Evolutionary conservation across 1,284 basidiomycete genomes (phyloP).

Genomic region (Nidula niveotomentosa): DNA sequence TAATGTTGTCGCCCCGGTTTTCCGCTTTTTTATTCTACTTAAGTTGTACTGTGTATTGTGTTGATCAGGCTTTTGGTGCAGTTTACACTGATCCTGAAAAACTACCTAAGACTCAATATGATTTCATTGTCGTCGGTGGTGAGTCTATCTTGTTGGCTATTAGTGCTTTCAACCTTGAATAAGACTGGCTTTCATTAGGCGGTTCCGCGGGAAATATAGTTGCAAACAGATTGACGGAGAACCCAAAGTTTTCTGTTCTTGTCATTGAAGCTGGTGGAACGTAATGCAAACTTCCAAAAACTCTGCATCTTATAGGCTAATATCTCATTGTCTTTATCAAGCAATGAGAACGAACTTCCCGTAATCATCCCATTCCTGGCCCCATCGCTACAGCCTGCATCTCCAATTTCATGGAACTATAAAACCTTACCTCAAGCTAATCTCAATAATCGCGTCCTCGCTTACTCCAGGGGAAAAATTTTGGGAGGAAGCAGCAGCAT

Average conservation of each 20-base stretch:
- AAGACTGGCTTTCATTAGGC: not conserved
- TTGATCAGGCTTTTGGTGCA: not conserved
- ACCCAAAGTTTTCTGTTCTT: constrained; percentile 1
- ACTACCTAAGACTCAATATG: not conserved
- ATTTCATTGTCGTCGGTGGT: constrained; percentile 1
- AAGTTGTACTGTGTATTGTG: too few relatives aligned
- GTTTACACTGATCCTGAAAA: not conserved
- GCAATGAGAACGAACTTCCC: not conserved
- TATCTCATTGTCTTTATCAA: not conserved
- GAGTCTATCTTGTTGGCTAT: not conserved
- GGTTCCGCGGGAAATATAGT: constrained; percentile 10
- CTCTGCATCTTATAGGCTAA: too few relatives aligned
- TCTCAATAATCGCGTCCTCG: not conserved
- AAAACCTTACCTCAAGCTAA: not conserved
- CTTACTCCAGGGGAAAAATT: not conserved
- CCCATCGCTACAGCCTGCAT: not conserved
- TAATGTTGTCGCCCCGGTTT: too few relatives aligned
- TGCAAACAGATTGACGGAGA: constrained; percentile 2
- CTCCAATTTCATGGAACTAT: not conserved
- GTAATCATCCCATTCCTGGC: not conserved
- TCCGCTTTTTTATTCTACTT: too few relatives aligned
- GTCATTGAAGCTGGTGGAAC: constrained; percentile 9
- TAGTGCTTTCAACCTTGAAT: not conserved
- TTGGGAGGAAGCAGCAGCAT: constrained; percentile 1
- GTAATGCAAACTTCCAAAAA: not conserved